Conservation (phyloP, 345 rosid species). For the Lepidium sativum region DNA sequence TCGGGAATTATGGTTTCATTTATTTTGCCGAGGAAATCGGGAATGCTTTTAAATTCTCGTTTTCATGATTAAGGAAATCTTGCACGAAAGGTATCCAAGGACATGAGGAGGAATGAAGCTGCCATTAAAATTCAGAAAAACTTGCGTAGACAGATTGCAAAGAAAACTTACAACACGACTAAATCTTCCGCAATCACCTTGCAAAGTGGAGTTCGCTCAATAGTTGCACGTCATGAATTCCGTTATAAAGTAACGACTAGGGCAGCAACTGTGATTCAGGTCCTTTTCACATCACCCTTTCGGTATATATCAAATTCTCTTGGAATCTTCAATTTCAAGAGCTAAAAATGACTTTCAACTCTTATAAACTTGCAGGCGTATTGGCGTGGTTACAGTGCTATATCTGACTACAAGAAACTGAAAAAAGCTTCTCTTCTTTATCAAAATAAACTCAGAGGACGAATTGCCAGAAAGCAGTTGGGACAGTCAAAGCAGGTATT, state of each 20-base stretch:
- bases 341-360: conserved; percentile 1
- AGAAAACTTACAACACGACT: conserved; percentile 30
- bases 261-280: conserved; percentile 62
- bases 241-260: conserved; percentile 23
- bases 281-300: conserved; percentile 13
- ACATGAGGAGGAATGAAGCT: conserved; percentile 46
- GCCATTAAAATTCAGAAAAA: conserved; percentile 67
- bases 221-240: conserved; percentile 41
- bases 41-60: not conserved
- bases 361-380: conserved; percentile 35
- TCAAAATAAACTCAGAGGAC: conserved; percentile 36
- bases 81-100: conserved; percentile 31
- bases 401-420: conserved; percentile 36
- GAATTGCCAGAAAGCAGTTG: conserved; percentile 26
- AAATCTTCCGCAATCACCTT: conserved; percentile 49
- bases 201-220: conserved; percentile 55
- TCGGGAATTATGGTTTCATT: not conserved
- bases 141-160: conserved; percentile 52
- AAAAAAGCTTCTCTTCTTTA: conserved; percentile 35
- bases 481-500: conserved; percentile 33
- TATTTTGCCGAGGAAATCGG: not conserved
- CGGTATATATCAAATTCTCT: conserved; percentile 1
- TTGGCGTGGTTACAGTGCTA: conserved; percentile 54
- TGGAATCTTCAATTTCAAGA: conserved; percentile 15
- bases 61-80: conserved; percentile 39